phyloP scores from a whole-genome alignment of 164 flowering plant genomes.

The Umbilicus rupestris region DNA sequence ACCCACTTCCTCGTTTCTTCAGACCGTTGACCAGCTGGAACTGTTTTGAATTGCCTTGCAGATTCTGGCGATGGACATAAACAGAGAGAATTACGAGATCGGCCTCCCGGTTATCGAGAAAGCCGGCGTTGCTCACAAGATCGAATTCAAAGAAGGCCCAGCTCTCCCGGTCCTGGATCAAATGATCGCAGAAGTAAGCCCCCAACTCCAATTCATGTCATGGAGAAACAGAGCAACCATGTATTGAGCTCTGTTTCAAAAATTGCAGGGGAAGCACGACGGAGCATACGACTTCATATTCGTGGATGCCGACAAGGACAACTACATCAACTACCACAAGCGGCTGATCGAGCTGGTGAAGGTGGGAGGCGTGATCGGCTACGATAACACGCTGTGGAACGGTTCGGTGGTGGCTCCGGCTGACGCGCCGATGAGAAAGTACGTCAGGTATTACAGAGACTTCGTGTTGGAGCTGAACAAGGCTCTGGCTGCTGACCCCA shows the following conservation, averaged over 20 bases:
- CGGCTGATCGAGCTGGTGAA: conserved; percentile 76
- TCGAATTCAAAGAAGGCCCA: conserved; percentile 91
- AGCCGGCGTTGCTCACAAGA: conserved; percentile 95
- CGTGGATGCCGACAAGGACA: conserved; percentile 98
- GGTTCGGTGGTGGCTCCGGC: conserved; percentile 92
- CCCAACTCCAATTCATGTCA: conserved; percentile 20
- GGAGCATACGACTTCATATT: conserved; percentile 84
- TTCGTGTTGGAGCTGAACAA: too few species aligned
- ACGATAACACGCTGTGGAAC: conserved; percentile 97
- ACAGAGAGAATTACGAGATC: conserved; percentile 75
- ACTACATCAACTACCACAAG: conserved; percentile 92
- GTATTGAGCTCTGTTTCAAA: background rate
- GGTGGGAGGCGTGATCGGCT: conserved; percentile 85
- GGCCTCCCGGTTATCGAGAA: conserved; percentile 79
- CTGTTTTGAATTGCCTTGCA: conserved; percentile 19
- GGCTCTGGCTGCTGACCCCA: conserved; percentile 82
- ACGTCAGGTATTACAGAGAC: too few species aligned
- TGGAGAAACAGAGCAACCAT: too few species aligned
- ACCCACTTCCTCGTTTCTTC: too few species aligned
- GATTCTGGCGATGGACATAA: conserved; percentile 94
- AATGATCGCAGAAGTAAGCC: conserved; percentile 65
- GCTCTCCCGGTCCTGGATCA: conserved; percentile 85
- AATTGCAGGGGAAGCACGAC: conserved; percentile 52
- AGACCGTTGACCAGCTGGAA: background rate
- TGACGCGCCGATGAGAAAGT: conserved; percentile 80